phyloP scores from a whole-genome alignment of 176 grass and related monocot genomes.

The Oryza coarctata region DNA sequence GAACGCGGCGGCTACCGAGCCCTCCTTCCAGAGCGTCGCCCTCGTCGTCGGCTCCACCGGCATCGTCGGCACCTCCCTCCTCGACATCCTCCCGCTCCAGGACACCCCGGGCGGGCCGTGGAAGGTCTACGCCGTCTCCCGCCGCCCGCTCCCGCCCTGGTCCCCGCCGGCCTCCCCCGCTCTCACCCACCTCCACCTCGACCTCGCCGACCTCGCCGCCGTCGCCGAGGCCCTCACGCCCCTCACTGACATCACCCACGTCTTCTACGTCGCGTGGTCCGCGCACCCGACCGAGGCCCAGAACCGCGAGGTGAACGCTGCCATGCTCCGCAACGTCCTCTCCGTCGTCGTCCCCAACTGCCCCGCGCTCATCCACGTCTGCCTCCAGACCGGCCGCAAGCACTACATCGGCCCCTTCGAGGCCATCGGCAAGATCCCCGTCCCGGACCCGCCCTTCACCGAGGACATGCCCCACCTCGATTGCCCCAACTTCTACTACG shows the following conservation, averaged over 20 bases:
- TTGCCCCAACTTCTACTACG: constrained; percentile 61
- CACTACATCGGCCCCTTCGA: constrained; percentile 65
- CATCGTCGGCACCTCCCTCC: constrained; percentile 70
- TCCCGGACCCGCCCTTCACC: constrained; percentile 51
- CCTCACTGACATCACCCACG: constrained; percentile 61
- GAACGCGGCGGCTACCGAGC: constrained; percentile 23
- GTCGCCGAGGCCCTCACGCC: constrained; percentile 42
- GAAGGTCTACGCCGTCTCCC: constrained; percentile 84
- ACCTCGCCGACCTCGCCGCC: constrained; percentile 50
- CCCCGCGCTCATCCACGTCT: constrained; percentile 57
- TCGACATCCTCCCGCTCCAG: constrained; percentile 77
- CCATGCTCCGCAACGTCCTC: constrained; percentile 72
- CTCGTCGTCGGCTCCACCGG: constrained; percentile 70
- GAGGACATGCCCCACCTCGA: constrained; percentile 56
- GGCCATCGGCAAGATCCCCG: neutral
- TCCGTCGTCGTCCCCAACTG: constrained; percentile 50
- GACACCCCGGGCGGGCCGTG: constrained; percentile 77
- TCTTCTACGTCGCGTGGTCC: constrained; percentile 58
- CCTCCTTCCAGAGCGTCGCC: constrained; percentile 56
- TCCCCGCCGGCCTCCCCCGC: constrained; percentile 31
- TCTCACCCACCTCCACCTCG: constrained; percentile 51
- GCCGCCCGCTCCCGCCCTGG: constrained; percentile 59
- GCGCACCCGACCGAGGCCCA: constrained; percentile 33
- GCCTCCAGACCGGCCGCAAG: constrained; percentile 72
- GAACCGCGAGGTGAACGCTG: constrained; percentile 41